A percentile compares a stretch with the other conserved stretches of the same genome.
Conservation (phyloP, 345 rosid species). For the Populus simonii region DNA sequence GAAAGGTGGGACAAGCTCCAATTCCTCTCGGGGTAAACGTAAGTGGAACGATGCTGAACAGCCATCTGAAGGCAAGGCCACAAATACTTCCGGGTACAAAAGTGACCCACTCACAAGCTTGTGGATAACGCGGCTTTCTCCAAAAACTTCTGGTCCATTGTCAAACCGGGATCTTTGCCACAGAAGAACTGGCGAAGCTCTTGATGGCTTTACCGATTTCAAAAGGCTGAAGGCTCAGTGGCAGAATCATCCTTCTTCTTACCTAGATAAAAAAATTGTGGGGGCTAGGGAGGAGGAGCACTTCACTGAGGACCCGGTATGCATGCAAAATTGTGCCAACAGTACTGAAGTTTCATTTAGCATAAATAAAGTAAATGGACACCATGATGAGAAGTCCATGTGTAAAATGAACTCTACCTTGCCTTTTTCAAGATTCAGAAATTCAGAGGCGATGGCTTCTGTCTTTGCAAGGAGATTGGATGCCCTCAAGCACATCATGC, state of each 20-base stretch:
- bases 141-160: slow-evolving; percentile 33
- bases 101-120: slow-evolving; percentile 50
- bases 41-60: slow-evolving; percentile 24
- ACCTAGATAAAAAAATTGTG: slow-evolving; percentile 12
- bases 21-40: slow-evolving; percentile 37
- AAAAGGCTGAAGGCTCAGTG: slow-evolving; percentile 19
- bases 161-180: slow-evolving; percentile 22
- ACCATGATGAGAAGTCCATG: slow-evolving; percentile 27
- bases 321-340: slow-evolving; percentile 13
- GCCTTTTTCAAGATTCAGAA: slow-evolving; percentile 39
- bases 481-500: slow-evolving; percentile 53
- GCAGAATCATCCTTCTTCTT: slow-evolving; percentile 16
- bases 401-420: slow-evolving; percentile 24
- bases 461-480: slow-evolving; percentile 68
- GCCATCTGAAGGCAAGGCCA: slow-evolving; percentile 36
- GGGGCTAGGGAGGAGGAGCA: slow-evolving; percentile 24
- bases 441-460: slow-evolving; percentile 64
- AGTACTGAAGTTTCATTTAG: slow-evolving; percentile 32
- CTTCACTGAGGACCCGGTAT: slow-evolving; percentile 11
- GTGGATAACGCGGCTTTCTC: slow-evolving; percentile 75
- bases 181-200: slow-evolving; percentile 14
- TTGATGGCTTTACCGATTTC: slow-evolving; percentile 28
- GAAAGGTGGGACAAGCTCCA: slow-evolving; percentile 37
- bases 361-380: slow-evolving; percentile 28
- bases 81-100: slow-evolving; percentile 29